Evolutionary conservation across 2,329 filamentous ascomycete species (phyloP), one percentile per base, ranked within the genome.

Genomic region (Talaromyces sp.): DNA sequence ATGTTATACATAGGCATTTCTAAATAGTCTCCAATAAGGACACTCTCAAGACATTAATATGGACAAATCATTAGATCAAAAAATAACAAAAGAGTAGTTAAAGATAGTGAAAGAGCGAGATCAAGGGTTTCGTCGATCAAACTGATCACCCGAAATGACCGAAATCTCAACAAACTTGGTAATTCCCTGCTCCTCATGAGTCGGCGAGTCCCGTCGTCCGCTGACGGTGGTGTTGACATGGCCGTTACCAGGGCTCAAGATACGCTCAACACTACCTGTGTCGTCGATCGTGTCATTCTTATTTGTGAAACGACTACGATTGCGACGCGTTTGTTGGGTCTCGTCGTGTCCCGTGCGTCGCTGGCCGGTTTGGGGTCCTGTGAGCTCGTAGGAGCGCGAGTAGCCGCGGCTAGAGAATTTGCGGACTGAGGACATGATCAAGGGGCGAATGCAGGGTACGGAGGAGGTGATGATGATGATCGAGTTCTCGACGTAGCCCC

Each of bases 381-480:
- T 59, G 5, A 59, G 56, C 27, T 59, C 56, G 56, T 59, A 59
- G 22, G 56, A 43, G 56, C 56, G 56, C 22, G 56, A 59, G 56
- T 59, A 59, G 56, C 56, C 56, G 56, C 56, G 56, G 37, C 56
- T 59, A 1, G 56, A 59, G 56, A 59, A 45, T 45, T 59, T 59
- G 56, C 56, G 56, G 14, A 59, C 56, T 22, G 56, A 59, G 16
- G 59, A 62, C 24, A 66, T 64, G 4, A 70, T 9, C 5, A 74
- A 45, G 0, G 71, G 71, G 13, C 72, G 69, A 8, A 76, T 66
- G 13, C 69, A 71, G 1, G 74, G 72, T 2, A 75, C 67, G 0
- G 72, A 76, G 2, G 73, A 69, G 3, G 73, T 74, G 41, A 75
- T 69, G 16, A 76, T 74, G 9, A 75, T 69, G 14, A 75, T 50